phyloP scores from a whole-genome alignment of 1,284 basidiomycete genomes.

The Afroboletus lepidellus region DNA sequence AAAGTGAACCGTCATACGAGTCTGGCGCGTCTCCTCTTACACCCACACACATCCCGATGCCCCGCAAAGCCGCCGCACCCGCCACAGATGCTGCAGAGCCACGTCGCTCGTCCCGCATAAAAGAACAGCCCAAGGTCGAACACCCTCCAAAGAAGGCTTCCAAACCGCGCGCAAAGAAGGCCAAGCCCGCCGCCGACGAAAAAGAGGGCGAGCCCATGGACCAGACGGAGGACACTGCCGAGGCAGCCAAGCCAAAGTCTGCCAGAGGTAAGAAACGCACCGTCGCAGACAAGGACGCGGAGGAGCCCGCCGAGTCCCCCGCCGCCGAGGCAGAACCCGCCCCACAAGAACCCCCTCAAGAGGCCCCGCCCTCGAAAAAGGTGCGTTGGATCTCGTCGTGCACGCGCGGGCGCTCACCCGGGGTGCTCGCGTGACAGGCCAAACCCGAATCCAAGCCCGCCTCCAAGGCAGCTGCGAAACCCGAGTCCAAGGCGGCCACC shows the following conservation, averaged over 20 bases:
- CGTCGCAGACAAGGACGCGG: slow-evolving; percentile 24
- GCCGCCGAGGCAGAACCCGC: slow-evolving; percentile 29
- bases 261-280: slow-evolving; percentile 57
- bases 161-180: slow-evolving; percentile 60
- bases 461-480: slow-evolving; percentile 28
- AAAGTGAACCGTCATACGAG: slow-evolving; percentile 34
- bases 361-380: slow-evolving; percentile 52
- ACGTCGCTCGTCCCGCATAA: slow-evolving; percentile 72
- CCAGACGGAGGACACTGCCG: slow-evolving; percentile 29
- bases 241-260: slow-evolving; percentile 51
- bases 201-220: slow-evolving; percentile 37
- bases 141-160: slow-evolving; percentile 52
- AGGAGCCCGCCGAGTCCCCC: slow-evolving; percentile 43
- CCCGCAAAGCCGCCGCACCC: slow-evolving; percentile 59
- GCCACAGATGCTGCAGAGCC: slow-evolving; percentile 38
- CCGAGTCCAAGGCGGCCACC: slow-evolving; percentile 25
- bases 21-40: slow-evolving; percentile 29
- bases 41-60: slow-evolving; percentile 44
- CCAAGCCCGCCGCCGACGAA: slow-evolving; percentile 37
- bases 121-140: slow-evolving; percentile 61
- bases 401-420: neutral
- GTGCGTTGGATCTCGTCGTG: slow-evolving; percentile 26
- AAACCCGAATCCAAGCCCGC: slow-evolving; percentile 31
- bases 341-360: slow-evolving; percentile 37
- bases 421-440: slow-evolving; percentile 8